Evolutionary conservation across 768 basidiomycete species (phyloP).

Genomic region (Hericium erinaceus): DNA sequence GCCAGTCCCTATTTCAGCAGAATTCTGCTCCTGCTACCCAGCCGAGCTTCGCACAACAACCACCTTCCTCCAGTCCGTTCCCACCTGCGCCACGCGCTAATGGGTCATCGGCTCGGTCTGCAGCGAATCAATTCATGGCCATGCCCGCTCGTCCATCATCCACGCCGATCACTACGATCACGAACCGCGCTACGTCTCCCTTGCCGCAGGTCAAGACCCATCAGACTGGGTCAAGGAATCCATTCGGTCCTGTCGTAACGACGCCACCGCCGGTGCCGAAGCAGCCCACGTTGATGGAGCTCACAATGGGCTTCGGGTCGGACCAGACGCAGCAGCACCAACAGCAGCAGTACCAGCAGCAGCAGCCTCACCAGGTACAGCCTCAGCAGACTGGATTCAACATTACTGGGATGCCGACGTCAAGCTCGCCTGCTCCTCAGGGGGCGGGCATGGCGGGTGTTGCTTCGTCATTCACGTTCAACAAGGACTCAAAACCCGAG

Average conservation of each 20-base stretch:
- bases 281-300: conserved; percentile 72
- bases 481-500: conserved; percentile 22
- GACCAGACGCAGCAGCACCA: conserved; percentile 11
- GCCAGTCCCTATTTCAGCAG: neutral
- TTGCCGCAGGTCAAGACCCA: conserved; percentile 72
- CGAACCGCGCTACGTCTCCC: conserved; percentile 30
- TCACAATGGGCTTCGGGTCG: conserved; percentile 43
- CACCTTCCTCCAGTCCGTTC: neutral
- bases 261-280: conserved; percentile 57
- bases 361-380: neutral
- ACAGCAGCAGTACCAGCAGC: neutral
- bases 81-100: conserved; percentile 1
- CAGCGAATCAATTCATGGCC: conserved; percentile 5
- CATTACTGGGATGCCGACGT: neutral
- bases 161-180: conserved; percentile 47
- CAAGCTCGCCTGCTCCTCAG: neutral
- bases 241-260: conserved; percentile 70
- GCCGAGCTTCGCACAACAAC: neutral
- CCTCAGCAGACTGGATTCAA: conserved; percentile 9
- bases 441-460: conserved; percentile 53
- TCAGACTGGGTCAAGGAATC: conserved; percentile 91
- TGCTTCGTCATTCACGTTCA: conserved; percentile 63
- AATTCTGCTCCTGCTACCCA: neutral
- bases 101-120: conserved; percentile 1
- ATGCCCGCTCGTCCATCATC: conserved; percentile 58